These are phyloP conservation scores for Cladosporium halotolerans DNA, from an alignment of 2,329 filamentous ascomycete species.

Conservation along the genomic window DNA sequence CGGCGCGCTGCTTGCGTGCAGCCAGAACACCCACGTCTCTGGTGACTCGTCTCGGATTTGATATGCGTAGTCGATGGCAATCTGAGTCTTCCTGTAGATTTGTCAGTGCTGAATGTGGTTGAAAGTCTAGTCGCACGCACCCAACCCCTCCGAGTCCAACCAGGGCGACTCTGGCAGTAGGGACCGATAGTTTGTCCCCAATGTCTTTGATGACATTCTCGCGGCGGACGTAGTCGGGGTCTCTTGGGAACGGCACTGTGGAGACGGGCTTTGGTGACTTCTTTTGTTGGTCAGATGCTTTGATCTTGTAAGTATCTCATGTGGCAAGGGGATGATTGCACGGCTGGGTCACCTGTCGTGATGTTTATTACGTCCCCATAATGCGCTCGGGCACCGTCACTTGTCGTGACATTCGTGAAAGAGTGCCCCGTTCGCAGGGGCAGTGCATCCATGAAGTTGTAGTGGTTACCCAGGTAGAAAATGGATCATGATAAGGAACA, in stretches of 20 bases:
- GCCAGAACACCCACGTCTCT: constrained; percentile 22
- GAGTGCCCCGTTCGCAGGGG: too few species aligned
- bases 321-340: too few species aligned
- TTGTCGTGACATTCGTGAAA: neutral
- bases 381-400: neutral
- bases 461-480: too few species aligned
- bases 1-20: constrained; percentile 20
- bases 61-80: constrained; percentile 22
- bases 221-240: constrained; percentile 18
- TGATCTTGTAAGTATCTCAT: too few species aligned
- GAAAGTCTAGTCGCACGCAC: constrained; percentile 11
- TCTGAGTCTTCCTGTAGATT: constrained; percentile 20
- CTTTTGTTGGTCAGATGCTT: too few species aligned
- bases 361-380: neutral
- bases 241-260: constrained; percentile 17
- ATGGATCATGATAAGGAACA: too few species aligned
- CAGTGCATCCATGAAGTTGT: too few species aligned
- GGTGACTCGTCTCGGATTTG: constrained; percentile 11
- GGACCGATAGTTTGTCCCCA: constrained; percentile 10
- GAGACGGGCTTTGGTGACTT: constrained; percentile 5
- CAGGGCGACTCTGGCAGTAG: constrained; percentile 15
- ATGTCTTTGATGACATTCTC: constrained; percentile 13
- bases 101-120: neutral
- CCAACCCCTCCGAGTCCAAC: constrained; percentile 21
- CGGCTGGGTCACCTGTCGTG: neutral